phyloP scores from a whole-genome alignment of 164 flowering plant species.

The Nymphaea thermarum region DNA sequence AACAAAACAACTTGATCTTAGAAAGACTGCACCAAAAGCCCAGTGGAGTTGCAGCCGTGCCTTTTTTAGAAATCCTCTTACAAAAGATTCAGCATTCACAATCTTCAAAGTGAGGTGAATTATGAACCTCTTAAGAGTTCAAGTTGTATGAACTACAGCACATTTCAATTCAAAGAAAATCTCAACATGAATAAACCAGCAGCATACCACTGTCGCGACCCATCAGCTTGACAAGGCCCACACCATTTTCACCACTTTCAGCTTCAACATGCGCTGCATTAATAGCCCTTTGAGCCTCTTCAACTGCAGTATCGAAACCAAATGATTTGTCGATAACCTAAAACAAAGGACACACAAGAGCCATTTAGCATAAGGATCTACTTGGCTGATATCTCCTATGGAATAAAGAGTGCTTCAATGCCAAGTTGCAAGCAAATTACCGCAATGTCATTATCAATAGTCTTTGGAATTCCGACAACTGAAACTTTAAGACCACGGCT shows the following conservation, averaged over 20 bases:
- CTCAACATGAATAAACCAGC: not conserved
- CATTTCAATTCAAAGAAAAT: not conserved
- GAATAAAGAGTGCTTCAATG: not conserved
- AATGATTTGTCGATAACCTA: constrained; percentile 95
- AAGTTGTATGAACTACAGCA: not conserved
- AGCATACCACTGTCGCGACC: constrained; percentile 86
- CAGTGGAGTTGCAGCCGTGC: no score
- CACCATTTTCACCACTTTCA: constrained; percentile 76
- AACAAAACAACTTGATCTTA: not conserved
- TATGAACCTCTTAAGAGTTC: not conserved
- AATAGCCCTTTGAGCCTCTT: constrained; percentile 97
- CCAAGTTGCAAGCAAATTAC: constrained; percentile 18
- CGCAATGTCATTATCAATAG: constrained; percentile 96
- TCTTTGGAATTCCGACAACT: constrained; percentile 89
- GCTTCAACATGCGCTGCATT: constrained; percentile 97
- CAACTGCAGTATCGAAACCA: constrained; percentile 94
- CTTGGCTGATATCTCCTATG: not conserved
- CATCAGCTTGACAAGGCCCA: constrained; percentile 93
- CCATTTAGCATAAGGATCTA: not conserved
- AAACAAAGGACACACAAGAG: not conserved
- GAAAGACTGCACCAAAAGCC: no score
- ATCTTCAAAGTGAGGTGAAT: no score
- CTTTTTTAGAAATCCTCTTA: no score
- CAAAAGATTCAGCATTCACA: no score
- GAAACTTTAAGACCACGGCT: constrained; percentile 82